These are phyloP conservation scores for Thuja plicata DNA, from an alignment of 83 land plant genomes.

Conservation along the genomic window DNA sequence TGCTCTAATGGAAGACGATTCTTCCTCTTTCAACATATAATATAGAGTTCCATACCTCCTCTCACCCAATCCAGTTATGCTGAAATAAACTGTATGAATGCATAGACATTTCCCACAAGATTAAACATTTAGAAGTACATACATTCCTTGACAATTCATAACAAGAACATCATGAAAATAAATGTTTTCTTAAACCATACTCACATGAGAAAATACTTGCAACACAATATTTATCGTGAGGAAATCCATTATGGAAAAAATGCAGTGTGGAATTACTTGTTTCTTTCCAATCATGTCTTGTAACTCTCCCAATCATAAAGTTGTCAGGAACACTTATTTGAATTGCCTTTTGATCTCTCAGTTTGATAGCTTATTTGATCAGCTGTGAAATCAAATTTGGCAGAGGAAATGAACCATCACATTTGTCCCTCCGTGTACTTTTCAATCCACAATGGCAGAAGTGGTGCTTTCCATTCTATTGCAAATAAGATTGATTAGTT, in stretches of 20 bases:
- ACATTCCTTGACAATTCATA: no score
- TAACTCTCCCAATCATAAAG: neutral
- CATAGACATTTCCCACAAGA: neutral
- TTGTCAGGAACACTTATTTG: neutral
- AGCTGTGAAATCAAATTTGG: neutral
- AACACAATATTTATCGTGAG: neutral
- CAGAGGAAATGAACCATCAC: neutral
- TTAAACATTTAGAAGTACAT: no score
- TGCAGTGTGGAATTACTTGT: neutral
- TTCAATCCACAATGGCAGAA: neutral
- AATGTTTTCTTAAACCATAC: neutral
- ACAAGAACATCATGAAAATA: no score
- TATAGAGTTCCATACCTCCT: no score
- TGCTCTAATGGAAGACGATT: no score
- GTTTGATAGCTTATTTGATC: neutral
- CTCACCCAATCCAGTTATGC: neutral
- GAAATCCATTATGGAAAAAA: neutral
- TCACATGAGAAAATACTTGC: neutral
- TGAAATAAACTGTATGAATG: neutral
- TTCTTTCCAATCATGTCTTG: neutral
- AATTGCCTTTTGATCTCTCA: neutral
- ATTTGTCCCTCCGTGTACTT: neutral
- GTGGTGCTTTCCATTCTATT: no score
- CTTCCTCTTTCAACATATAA: no score
- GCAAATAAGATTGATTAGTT: no score